Conservation (phyloP, 768 basidiomycete species). For the Russula virescens region DNA sequence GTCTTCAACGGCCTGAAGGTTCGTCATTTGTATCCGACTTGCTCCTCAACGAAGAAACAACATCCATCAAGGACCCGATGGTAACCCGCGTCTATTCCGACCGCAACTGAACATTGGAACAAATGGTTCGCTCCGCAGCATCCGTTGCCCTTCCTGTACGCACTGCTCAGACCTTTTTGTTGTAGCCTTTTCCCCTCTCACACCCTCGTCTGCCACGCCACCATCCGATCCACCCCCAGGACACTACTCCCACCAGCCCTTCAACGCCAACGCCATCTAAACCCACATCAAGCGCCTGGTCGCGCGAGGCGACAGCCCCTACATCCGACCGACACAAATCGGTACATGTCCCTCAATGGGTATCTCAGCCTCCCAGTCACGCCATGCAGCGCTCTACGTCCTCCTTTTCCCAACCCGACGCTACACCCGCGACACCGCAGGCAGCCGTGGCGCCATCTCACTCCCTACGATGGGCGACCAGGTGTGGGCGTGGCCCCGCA, state of each 20-base stretch:
- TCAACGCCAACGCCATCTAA: constrained; percentile 43
- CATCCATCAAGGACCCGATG: constrained; percentile 57
- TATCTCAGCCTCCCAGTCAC: constrained; percentile 70
- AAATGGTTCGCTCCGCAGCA: constrained; percentile 61
- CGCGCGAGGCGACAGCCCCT: constrained; percentile 67
- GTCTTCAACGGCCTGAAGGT: constrained; percentile 69
- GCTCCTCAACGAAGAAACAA: background rate
- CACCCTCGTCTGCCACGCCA: no score
- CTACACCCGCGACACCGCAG: constrained; percentile 35
- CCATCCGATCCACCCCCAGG: no score
- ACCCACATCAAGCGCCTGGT: constrained; percentile 62
- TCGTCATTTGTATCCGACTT: constrained; percentile 26
- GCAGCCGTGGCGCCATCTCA: constrained; percentile 28
- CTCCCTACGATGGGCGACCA: constrained; percentile 40
- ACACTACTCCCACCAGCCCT: constrained; percentile 29
- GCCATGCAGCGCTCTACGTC: constrained; percentile 78
- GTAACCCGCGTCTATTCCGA: constrained; percentile 71
- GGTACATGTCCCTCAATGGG: constrained; percentile 47
- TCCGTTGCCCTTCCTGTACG: constrained; percentile 37
- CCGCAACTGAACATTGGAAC: constrained; percentile 82
- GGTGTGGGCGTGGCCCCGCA: constrained; percentile 41
- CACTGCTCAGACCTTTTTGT: background rate
- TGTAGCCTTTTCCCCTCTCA: background rate
- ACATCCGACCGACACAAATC: constrained; percentile 77
- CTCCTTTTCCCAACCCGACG: constrained; percentile 62